A percentile compares a stretch with the other conserved stretches of the same genome.
Conservation (phyloP, 208 protist genomes). For the Herpetomonas samuelpessoai region DNA sequence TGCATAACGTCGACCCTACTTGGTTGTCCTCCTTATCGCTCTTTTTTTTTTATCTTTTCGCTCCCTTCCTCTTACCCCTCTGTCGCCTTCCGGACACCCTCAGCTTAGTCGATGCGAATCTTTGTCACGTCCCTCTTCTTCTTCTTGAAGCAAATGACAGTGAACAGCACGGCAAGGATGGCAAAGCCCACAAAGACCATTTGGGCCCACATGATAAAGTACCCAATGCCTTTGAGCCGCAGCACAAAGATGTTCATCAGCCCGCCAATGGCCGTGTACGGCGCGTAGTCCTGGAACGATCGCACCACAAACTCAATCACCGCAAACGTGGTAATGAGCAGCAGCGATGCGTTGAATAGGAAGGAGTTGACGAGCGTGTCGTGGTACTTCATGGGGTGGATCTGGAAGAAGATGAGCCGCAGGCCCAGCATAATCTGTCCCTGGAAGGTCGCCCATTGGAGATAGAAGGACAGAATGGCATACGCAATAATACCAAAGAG, state of each 20-base stretch:
- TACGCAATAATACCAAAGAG: constrained; percentile 91
- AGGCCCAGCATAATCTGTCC: constrained; percentile 91
- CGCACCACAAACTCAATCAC: constrained; percentile 87
- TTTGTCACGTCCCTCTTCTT: constrained; percentile 42
- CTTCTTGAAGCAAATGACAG: constrained; percentile 46
- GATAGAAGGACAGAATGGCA: constrained; percentile 90
- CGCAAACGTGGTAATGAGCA: constrained; percentile 87
- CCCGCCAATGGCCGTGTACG: constrained; percentile 62
- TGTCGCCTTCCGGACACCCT: too few relatives aligned
- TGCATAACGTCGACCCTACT: too few relatives aligned
- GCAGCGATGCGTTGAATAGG: constrained; percentile 92
- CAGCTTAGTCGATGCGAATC: constrained; percentile 30
- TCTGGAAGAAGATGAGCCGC: constrained; percentile 78
- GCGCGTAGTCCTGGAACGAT: constrained; percentile 85
- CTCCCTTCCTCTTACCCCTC: too few relatives aligned
- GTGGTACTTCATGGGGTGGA: constrained; percentile 87
- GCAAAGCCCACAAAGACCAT: constrained; percentile 64
- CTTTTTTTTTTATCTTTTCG: too few relatives aligned
- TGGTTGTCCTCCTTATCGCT: too few relatives aligned
- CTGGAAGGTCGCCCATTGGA: constrained; percentile 89
- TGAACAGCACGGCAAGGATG: constrained; percentile 50
- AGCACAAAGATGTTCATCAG: constrained; percentile 80
- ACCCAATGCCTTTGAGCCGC: constrained; percentile 61
- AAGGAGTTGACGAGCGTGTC: constrained; percentile 94
- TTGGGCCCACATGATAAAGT: constrained; percentile 67